These are phyloP conservation scores for Pelargonium nanum DNA, from an alignment of 345 rosid species.

Conservation along the genomic window DNA sequence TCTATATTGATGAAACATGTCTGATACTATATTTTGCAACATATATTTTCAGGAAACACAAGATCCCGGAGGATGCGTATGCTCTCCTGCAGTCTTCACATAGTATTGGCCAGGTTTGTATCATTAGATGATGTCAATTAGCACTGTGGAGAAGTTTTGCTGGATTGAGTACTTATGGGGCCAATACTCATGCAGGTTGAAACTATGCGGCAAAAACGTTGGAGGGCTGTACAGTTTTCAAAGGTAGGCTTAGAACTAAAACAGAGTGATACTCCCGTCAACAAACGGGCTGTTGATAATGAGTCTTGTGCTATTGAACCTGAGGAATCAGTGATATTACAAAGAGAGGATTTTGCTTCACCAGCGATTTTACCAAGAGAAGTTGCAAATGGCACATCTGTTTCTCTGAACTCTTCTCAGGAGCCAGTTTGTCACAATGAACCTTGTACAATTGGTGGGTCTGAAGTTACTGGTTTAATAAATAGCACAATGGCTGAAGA, in stretches of 20 bases:
- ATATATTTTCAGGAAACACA: slow-evolving; percentile 45
- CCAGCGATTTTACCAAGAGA: slow-evolving; percentile 13
- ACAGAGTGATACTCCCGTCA: slow-evolving; percentile 16
- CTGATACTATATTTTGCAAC: background rate
- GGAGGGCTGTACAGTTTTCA: slow-evolving; percentile 42
- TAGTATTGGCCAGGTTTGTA: slow-evolving; percentile 54
- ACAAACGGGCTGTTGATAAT: slow-evolving; percentile 12
- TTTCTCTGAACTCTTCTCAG: slow-evolving; percentile 13
- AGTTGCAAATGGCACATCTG: slow-evolving; percentile 6
- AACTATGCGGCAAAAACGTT: slow-evolving; percentile 49
- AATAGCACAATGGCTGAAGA: slow-evolving; percentile 10
- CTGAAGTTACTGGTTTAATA: slow-evolving; percentile 17
- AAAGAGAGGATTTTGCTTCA: background rate
- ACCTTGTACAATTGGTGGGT: slow-evolving; percentile 7
- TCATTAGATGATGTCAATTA: background rate
- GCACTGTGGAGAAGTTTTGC: background rate
- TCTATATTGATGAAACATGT: background rate
- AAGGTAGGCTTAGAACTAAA: slow-evolving; percentile 46
- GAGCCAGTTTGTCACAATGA: slow-evolving; percentile 10
- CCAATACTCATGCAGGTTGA: slow-evolving; percentile 31
- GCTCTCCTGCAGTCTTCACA: slow-evolving; percentile 57
- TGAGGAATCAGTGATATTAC: background rate
- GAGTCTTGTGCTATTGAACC: background rate
- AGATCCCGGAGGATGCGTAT: slow-evolving; percentile 48
- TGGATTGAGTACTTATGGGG: background rate